Evolutionary conservation across 371 early-diverging fungal species (phyloP), one percentile per base, ranked within the genome.

Genomic region (Smittium mucronatum): DNA sequence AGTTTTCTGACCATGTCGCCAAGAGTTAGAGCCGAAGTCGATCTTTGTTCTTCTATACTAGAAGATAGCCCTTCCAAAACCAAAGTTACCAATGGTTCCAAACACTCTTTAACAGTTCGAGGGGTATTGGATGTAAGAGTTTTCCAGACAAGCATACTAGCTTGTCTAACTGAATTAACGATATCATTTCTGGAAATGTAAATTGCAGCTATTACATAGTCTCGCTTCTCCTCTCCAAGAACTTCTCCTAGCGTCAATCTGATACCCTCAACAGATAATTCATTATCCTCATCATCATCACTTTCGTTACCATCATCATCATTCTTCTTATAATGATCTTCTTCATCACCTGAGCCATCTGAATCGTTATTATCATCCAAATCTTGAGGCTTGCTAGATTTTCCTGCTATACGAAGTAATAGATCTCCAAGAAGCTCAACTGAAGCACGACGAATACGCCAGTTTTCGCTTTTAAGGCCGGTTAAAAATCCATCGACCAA

Each of bases 351-450:
- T 5, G 11, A 11, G 21, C 34, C 63, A 32, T 80, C 81, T 32
- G 72, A 80, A 61, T 74, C 81, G 15, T 66, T 78, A 31, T 17
- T 57, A 29, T 81, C 70, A 58, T 64, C 78, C 35, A 72, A 71
- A 67, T 78, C 76, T 0, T 73, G 74, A 34, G 70, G 69, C 65
- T 79, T 89, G 70, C 84, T 85, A 70, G 84, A 83, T 58, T 89
- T 84, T 58, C 96, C 97, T 1, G 93, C 91, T 70, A 97, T 89
- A 64, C 91, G 86, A 85, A 89, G 93, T 36, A 97, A 78, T 57
- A 98, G 78, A 76, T 97, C 98, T 47, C 98, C 98, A 73, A 97
- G 86, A 63, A 98, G 84, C 79, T 96, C 94, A 1, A 95, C 87
- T 26, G 94, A 93, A 65, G 92, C 90, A 70, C 92, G 93, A 26